Percentiles rank a stretch among this genome's conserved stretches.
Conservation (phyloP, 768 basidiomycete species). For the Tylopilus balloui region DNA sequence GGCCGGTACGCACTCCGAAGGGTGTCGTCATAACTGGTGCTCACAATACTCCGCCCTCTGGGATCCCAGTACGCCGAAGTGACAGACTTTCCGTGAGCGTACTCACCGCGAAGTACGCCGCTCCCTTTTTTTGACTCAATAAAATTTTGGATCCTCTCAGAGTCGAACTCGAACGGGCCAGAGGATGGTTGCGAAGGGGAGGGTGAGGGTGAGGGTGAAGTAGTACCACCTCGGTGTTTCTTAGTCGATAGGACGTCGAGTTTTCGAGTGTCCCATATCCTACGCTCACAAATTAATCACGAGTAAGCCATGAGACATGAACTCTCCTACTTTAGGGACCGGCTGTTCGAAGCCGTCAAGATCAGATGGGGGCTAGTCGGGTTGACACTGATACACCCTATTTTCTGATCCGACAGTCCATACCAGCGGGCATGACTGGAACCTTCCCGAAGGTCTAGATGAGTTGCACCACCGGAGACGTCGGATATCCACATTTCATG, state of each 20-base stretch:
- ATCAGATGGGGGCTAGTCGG: constrained; percentile 62
- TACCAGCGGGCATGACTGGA: constrained; percentile 56
- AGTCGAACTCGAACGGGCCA: constrained; percentile 31
- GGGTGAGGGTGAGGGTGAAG: constrained; percentile 28
- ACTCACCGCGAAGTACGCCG: constrained; percentile 57
- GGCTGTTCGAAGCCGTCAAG: constrained; percentile 73
- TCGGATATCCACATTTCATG: constrained; percentile 87
- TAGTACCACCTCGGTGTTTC: constrained; percentile 13
- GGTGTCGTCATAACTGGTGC: constrained; percentile 81
- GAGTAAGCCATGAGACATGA: not conserved
- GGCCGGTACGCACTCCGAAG: constrained; percentile 51
- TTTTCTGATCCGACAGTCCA: constrained; percentile 63
- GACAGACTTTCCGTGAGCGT: constrained; percentile 68
- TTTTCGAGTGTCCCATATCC: constrained; percentile 79
- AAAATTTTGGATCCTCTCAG: constrained; percentile 46
- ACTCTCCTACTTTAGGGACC: constrained; percentile 55
- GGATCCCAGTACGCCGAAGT: constrained; percentile 88
- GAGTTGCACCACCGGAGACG: constrained; percentile 62
- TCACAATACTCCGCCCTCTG: constrained; percentile 70
- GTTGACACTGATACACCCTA: constrained; percentile 78
- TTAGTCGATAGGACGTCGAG: constrained; percentile 41
- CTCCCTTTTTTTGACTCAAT: constrained; percentile 48
- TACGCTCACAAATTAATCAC: constrained; percentile 26
- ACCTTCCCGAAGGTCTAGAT: constrained; percentile 67
- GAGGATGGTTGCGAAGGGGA: constrained; percentile 7